Evolutionary conservation across 108 stramenopile species (phyloP).

Genomic region (Skeletonema tropicum): DNA sequence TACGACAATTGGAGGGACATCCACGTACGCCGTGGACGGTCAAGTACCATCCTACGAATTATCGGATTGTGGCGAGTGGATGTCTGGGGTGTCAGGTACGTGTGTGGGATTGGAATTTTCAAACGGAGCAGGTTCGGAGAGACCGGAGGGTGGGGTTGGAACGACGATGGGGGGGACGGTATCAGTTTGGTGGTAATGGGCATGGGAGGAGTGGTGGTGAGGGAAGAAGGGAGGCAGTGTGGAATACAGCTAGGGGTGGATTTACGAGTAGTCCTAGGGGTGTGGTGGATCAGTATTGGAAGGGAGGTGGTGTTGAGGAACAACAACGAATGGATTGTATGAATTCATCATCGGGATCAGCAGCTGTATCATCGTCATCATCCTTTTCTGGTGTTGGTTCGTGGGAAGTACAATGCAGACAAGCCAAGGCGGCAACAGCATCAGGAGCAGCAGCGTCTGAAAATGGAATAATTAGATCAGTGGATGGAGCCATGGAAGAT

Average conservation of each 20-base stretch:
- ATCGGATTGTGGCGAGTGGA: slow-evolving; percentile 87
- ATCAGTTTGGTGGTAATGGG: slow-evolving; percentile 14
- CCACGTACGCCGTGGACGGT: slow-evolving; percentile 99
- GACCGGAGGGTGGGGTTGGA: slow-evolving; percentile 25
- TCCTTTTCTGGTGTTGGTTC: not conserved
- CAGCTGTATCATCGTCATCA: not conserved
- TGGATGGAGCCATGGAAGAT: slow-evolving; percentile 26
- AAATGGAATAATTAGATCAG: not conserved
- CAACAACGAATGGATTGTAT: not conserved
- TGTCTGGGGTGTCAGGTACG: slow-evolving; percentile 95
- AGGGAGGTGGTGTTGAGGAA: not conserved
- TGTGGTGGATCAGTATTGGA: slow-evolving; percentile 15
- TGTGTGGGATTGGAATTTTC: slow-evolving; percentile 91
- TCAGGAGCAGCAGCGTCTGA: not conserved
- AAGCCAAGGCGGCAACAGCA: not conserved
- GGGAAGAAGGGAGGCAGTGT: not conserved
- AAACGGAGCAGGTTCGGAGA: slow-evolving; percentile 26
- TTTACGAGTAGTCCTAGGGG: slow-evolving; percentile 9
- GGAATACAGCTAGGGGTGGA: slow-evolving; percentile 1
- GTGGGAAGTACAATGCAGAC: slow-evolving; percentile 5
- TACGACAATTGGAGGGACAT: slow-evolving; percentile 88
- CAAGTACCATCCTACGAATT: slow-evolving; percentile 90
- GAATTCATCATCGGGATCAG: not conserved
- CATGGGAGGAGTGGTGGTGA: not conserved
- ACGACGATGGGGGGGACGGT: slow-evolving; percentile 30